These are phyloP conservation scores for Takashimella tepidaria DNA, from an alignment of 1,284 basidiomycete genomes.

Conservation along the genomic window DNA sequence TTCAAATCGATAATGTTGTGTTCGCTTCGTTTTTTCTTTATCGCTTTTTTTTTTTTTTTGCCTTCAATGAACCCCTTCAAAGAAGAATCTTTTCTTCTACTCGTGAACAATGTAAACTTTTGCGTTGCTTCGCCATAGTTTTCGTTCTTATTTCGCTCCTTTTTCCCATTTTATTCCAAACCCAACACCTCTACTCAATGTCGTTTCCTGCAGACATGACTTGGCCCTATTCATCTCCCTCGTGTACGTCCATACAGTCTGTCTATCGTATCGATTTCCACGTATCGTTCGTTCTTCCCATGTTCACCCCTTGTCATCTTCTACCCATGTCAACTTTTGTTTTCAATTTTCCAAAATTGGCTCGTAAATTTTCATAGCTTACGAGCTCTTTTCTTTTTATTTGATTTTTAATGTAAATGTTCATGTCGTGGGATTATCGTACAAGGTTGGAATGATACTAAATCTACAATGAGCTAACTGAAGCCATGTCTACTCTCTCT, in stretches of 20 bases:
- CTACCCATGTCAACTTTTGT: too few species aligned
- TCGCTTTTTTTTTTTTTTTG: not conserved
- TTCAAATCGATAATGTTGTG: too few species aligned
- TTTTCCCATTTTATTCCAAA: not conserved
- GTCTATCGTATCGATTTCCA: constrained; percentile 1
- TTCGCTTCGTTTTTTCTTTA: constrained; percentile 3
- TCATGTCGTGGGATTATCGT: too few species aligned
- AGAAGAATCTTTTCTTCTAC: too few species aligned
- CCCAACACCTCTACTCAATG: not conserved
- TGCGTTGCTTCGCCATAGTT: constrained; percentile 4
- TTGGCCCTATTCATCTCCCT: constrained; percentile 1
- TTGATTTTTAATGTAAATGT: too few species aligned
- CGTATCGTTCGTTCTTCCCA: not conserved
- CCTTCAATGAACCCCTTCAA: too few species aligned
- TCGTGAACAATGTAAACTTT: not conserved
- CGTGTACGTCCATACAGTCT: not conserved
- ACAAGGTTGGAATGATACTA: too few species aligned
- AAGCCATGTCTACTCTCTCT: too few species aligned
- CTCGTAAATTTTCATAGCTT: too few species aligned
- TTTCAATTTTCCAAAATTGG: not conserved
- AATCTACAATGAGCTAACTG: too few species aligned
- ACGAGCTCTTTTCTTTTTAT: too few species aligned
- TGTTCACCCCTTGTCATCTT: too few species aligned
- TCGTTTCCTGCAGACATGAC: not conserved
- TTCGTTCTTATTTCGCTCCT: constrained; percentile 40